Evolutionary conservation across 2,329 filamentous ascomycete species (phyloP), one percentile per base, ranked within the genome.

Genomic region (Fusarium pseudonygamai): DNA sequence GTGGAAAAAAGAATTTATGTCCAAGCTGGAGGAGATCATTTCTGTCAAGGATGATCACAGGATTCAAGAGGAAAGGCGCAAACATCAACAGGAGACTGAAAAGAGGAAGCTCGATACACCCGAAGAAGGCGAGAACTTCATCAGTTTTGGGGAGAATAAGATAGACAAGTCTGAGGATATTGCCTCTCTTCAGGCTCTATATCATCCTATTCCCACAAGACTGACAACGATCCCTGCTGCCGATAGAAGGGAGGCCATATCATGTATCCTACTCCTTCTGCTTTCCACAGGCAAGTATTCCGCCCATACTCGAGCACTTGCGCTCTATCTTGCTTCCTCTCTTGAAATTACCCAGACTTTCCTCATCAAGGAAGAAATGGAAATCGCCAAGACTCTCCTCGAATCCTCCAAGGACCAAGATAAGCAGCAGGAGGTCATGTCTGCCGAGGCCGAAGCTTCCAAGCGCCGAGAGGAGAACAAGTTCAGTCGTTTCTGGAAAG

Each of bases 401-500:
- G 89, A 93, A 76, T 91, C 91, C 2, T 87, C 87, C 32, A 85
- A 86, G 28, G 81, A 83, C 8, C 80, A 83, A n/a, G 81, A 83
- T 14, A 78, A 79, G 67, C 74, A 81, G 70, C 79, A 80, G 71
- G 70, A 87, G 28, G 74, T 78, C 49, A 92, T 97, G 85, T 92
- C 91, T 1, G 93, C 93, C 2, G 93, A 95, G 69, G 89, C 91
- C 3, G 94, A 96, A 79, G 91, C 91, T 0, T 89, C 92, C 78
- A 93, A 93, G 79, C 90, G 92, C 60, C 88, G 88, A 20, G 91
- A 95, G 71, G 88, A 93, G 67, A 93, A 92, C 61, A 90, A 93
- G 74, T 83, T 88, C 14, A 87, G 89, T 26, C 87, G 95, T 14
- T 93, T 93, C 80, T 97, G 94, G 93, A 98, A 97, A 80, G 94